Percentiles rank a stretch among this genome's conserved stretches.
phyloP scores from a whole-genome alignment of 2,329 filamentous ascomycete genomes.

The Beauveria australis region DNA sequence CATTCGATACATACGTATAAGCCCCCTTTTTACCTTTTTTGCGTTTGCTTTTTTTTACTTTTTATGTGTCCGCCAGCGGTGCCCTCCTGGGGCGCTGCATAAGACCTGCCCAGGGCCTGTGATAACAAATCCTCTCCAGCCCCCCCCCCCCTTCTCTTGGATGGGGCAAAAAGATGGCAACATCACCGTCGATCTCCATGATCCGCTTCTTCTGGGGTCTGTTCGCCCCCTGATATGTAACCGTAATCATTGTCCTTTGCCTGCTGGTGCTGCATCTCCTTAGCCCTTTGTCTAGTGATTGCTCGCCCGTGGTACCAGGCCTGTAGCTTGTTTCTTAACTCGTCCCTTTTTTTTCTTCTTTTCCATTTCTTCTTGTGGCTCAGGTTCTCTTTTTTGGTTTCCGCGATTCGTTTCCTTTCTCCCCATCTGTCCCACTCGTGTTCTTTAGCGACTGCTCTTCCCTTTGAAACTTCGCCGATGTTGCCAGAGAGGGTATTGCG shows the following conservation, averaged over 20 bases:
- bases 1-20: too few species aligned
- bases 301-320: not conserved
- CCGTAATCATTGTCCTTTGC: not conserved
- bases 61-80: too few species aligned
- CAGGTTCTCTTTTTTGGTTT: not conserved
- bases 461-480: too few species aligned
- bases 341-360: not conserved
- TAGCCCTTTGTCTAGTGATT: not conserved
- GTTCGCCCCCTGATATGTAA: not conserved
- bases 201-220: not conserved
- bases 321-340: not conserved
- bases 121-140: too few species aligned
- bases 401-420: too few species aligned
- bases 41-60: too few species aligned
- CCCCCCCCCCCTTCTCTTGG: not conserved
- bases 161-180: not conserved
- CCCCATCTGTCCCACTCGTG: too few species aligned
- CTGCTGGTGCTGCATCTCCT: not conserved
- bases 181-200: not conserved
- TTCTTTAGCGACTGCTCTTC: too few species aligned
- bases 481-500: too few species aligned
- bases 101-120: too few species aligned
- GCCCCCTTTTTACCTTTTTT: too few species aligned
- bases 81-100: too few species aligned
- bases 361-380: not conserved